Conservation (phyloP, 169 alveolate genomes). For the Cryptosporidium xiaoi region DNA sequence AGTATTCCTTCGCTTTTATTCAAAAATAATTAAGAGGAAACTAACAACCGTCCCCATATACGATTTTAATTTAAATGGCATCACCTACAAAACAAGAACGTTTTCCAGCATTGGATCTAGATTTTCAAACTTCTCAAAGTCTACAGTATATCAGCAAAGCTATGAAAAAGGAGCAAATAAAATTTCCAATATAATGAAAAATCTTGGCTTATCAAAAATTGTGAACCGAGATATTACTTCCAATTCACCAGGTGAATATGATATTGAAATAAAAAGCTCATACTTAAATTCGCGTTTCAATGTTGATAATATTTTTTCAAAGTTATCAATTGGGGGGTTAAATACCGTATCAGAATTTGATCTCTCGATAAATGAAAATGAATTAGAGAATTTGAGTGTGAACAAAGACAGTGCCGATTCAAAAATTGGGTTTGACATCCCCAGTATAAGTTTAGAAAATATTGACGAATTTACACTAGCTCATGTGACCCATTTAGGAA, state of each 20-base stretch:
- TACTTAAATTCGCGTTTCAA: conserved; percentile 36
- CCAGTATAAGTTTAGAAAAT: conserved; percentile 65
- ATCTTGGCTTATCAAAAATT: background rate
- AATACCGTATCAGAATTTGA: conserved; percentile 4
- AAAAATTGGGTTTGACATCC: conserved; percentile 9
- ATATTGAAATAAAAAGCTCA: conserved; percentile 19
- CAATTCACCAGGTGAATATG: conserved; percentile 8
- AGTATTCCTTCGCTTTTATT: conserved; percentile 22
- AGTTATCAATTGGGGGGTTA: background rate
- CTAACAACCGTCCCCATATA: background rate
- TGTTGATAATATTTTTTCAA: conserved; percentile 1
- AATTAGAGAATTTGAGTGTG: conserved; percentile 24
- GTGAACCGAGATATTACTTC: background rate
- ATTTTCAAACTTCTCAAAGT: background rate
- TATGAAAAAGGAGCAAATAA: conserved; percentile 9
- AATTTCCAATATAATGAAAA: conserved; percentile 14
- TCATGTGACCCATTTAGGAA: conserved; percentile 63
- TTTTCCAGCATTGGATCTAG: background rate
- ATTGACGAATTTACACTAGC: conserved; percentile 72
- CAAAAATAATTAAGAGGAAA: conserved; percentile 1
- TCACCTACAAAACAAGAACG: background rate
- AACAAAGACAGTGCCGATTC: conserved; percentile 2
- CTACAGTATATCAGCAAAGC: background rate
- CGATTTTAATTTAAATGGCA: conserved; percentile 9
- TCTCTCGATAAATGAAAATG: conserved; percentile 29